Conservation (phyloP, 129 eudicot genomes). For the Flaveria brownii region DNA sequence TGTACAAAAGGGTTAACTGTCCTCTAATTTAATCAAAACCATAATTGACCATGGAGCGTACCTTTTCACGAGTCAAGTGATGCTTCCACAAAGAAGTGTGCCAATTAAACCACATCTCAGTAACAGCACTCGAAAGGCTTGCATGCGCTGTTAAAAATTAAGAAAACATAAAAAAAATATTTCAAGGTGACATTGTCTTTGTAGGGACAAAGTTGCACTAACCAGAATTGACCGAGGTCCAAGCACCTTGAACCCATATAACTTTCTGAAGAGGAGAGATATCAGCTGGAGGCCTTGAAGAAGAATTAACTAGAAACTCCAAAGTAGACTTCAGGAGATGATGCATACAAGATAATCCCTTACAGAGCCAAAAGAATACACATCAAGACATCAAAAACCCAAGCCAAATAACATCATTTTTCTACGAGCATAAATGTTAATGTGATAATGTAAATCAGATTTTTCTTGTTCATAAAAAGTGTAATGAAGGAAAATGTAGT, state of each 20-base stretch:
- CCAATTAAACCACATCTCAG: slow-evolving; percentile 95
- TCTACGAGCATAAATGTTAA: background rate
- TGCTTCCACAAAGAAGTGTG: slow-evolving; percentile 76
- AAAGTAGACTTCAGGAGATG: slow-evolving; percentile 44
- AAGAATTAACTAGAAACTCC: slow-evolving; percentile 48
- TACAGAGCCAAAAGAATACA: slow-evolving; percentile 19
- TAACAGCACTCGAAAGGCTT: slow-evolving; percentile 55
- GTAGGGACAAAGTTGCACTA: slow-evolving; percentile 24
- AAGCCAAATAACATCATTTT: background rate
- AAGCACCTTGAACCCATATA: slow-evolving; percentile 66
- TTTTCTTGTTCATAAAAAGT: background rate
- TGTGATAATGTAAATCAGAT: background rate
- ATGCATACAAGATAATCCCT: slow-evolving; percentile 54
- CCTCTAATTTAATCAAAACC: slow-evolving; percentile 15
- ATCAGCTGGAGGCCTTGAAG: slow-evolving; percentile 87
- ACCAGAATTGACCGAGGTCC: slow-evolving; percentile 67
- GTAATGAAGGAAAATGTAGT: background rate
- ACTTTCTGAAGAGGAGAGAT: slow-evolving; percentile 71
- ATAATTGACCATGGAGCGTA: slow-evolving; percentile 23
- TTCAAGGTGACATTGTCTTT: slow-evolving; percentile 3
- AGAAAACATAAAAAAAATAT: background rate
- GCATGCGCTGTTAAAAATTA: slow-evolving; percentile 43
- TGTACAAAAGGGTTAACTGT: background rate
- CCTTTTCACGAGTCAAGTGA: slow-evolving; percentile 46
- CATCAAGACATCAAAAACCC: background rate